A percentile compares a stretch with the other conserved stretches of the same genome.
These are phyloP conservation scores for Furcasterigmium sp. DNA, from an alignment of 2,329 filamentous ascomycete genomes.

Conservation along the genomic window DNA sequence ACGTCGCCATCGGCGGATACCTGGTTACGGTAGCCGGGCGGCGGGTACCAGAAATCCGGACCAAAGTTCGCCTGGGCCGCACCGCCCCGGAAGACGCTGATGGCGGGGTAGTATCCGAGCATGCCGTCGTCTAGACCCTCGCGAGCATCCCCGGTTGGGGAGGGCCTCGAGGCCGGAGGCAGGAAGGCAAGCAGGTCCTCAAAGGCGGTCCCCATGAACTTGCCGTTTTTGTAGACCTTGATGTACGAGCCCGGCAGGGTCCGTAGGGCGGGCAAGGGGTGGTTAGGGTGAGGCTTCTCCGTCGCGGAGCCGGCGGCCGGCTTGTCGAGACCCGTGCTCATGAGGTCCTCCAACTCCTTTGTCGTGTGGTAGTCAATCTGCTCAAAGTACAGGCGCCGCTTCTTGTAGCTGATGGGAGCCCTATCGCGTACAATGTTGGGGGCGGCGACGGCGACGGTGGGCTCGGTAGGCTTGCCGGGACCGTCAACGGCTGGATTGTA, in stretches of 20 bases:
- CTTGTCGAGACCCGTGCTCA: conserved; percentile 55
- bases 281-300: conserved; percentile 65
- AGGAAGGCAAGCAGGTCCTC: conserved; percentile 85
- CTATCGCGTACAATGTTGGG: conserved; percentile 90
- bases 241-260: conserved; percentile 84
- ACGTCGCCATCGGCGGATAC: conserved; percentile 34
- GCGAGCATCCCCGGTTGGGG: conserved; percentile 67
- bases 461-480: conserved; percentile 48
- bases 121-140: conserved; percentile 91
- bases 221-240: conserved; percentile 89
- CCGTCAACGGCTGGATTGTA: conserved; percentile 83
- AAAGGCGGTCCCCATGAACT: conserved; percentile 80
- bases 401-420: conserved; percentile 90
- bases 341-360: conserved; percentile 81
- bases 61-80: conserved; percentile 93
- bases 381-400: conserved; percentile 82
- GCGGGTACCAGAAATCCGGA: conserved; percentile 86
- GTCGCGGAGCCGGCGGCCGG: conserved; percentile 33
- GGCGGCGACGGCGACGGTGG: conserved; percentile 32
- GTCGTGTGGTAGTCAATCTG: conserved; percentile 83
- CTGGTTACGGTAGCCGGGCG: conserved; percentile 45
- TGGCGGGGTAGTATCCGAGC: conserved; percentile 90
- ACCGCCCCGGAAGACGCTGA: conserved; percentile 88
- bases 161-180: conserved; percentile 77
- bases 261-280: conserved; percentile 68